Conservation (phyloP, 306 rosid species). For the Fagus sylvatica region DNA sequence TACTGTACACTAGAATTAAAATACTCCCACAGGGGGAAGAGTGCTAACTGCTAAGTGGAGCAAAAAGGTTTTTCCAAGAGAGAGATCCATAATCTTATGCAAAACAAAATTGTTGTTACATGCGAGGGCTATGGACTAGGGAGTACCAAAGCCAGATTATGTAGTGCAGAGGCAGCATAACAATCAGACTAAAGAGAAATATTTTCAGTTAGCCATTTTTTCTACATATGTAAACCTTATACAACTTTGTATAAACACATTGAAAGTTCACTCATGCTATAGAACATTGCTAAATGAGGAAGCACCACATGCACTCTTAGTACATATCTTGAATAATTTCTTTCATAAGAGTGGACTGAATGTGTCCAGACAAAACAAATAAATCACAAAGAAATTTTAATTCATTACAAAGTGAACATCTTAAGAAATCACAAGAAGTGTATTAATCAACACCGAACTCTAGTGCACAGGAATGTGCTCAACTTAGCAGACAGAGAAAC, state of each 20-base stretch:
- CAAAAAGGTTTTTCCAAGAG: no score
- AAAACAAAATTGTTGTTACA: no score
- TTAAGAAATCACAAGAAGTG: neutral
- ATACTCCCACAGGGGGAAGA: neutral
- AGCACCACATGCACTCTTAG: neutral
- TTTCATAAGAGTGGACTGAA: neutral
- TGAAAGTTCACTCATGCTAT: neutral
- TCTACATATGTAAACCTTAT: neutral
- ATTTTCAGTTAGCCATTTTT: neutral
- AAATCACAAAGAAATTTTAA: neutral
- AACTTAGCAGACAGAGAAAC: constrained; percentile 5
- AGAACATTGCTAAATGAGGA: neutral
- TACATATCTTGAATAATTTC: neutral
- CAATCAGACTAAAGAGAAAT: no score
- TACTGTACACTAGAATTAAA: neutral
- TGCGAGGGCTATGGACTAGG: neutral
- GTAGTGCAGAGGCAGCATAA: neutral
- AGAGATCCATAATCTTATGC: no score
- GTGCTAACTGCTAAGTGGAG: no score
- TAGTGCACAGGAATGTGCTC: constrained; percentile 7
- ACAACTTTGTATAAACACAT: neutral
- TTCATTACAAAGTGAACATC: neutral
- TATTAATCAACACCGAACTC: neutral
- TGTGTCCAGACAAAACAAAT: neutral
- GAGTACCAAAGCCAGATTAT: neutral